Evolutionary conservation across 352 stramenopile genomes (phyloP).

Genomic region (Phytophthora meadii): DNA sequence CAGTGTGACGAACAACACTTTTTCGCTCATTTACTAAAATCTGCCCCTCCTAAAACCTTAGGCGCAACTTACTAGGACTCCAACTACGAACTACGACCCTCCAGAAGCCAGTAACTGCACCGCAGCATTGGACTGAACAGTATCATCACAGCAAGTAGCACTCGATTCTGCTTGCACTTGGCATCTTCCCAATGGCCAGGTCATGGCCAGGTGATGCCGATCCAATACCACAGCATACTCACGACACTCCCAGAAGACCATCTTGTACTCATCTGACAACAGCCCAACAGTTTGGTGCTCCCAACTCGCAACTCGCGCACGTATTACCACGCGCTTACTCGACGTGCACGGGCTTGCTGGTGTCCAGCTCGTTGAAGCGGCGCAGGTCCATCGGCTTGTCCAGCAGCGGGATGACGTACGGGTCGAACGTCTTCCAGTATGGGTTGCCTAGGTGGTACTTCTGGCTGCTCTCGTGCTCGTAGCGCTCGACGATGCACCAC

Average conservation of each 20-base stretch:
- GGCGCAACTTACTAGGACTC: too few relatives aligned
- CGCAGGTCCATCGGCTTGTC: constrained; percentile 38
- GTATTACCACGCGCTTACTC: constrained; percentile 9
- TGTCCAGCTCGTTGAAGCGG: constrained; percentile 47
- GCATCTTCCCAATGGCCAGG: too few relatives aligned
- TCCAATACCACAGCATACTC: neutral
- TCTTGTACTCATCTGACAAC: neutral
- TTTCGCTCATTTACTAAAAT: too few relatives aligned
- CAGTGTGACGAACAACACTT: too few relatives aligned
- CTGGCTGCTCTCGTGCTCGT: constrained; percentile 42
- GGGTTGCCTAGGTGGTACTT: constrained; percentile 41
- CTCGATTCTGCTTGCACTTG: neutral
- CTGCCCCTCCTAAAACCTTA: too few relatives aligned
- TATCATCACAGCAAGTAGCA: neutral
- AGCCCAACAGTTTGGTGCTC: neutral
- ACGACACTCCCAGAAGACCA: neutral
- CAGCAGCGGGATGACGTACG: constrained; percentile 37
- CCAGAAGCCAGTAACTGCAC: too few relatives aligned
- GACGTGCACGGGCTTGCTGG: constrained; percentile 33
- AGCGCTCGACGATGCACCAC: constrained; percentile 48
- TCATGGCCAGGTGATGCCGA: neutral
- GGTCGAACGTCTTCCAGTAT: constrained; percentile 41
- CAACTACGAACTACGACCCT: too few relatives aligned
- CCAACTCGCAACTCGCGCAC: neutral
- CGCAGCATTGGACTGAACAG: too few relatives aligned